Conservation (phyloP, 2,329 filamentous ascomycete genomes). For the Ceratocystis smalleyi region DNA sequence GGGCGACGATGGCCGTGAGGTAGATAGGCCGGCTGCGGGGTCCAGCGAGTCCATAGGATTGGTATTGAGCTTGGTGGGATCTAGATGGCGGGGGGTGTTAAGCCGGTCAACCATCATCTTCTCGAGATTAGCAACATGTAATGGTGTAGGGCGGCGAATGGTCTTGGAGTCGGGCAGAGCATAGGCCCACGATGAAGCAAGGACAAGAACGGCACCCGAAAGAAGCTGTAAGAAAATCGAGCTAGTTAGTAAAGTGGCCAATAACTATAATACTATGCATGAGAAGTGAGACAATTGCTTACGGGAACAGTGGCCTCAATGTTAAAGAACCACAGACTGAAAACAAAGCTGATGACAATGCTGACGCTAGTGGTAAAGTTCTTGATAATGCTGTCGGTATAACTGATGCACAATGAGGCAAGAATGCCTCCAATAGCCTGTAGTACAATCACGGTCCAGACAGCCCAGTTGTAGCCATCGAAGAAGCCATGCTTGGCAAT, state of each 20-base stretch:
- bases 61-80: conserved; percentile 10
- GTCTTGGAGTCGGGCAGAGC: conserved; percentile 46
- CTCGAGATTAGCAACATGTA: conserved; percentile 59
- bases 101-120: conserved; percentile 47
- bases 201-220: conserved; percentile 60
- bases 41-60: conserved; percentile 15
- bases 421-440: conserved; percentile 75
- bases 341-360: conserved; percentile 72
- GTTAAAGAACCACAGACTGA: conserved; percentile 73
- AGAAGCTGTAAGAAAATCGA: conserved; percentile 46
- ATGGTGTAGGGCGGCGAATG: conserved; percentile 41
- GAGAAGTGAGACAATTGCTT: conserved; percentile 26
- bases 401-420: conserved; percentile 32
- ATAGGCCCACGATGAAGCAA: conserved; percentile 76
- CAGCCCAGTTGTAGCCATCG: conserved; percentile 80
- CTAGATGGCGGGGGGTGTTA: conserved; percentile 25
- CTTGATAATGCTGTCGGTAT: conserved; percentile 61
- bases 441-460: conserved; percentile 70
- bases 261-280: conserved; percentile 2
- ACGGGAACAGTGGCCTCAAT: conserved; percentile 59
- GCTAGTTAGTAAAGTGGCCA: background rate
- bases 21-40: conserved; percentile 8
- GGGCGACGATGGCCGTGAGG: conserved; percentile 15
- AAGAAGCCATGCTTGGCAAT: conserved; percentile 83
- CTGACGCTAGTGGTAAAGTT: conserved; percentile 89